Conservation (phyloP, 257 asterid species). For the Pogostemon cablin region DNA sequence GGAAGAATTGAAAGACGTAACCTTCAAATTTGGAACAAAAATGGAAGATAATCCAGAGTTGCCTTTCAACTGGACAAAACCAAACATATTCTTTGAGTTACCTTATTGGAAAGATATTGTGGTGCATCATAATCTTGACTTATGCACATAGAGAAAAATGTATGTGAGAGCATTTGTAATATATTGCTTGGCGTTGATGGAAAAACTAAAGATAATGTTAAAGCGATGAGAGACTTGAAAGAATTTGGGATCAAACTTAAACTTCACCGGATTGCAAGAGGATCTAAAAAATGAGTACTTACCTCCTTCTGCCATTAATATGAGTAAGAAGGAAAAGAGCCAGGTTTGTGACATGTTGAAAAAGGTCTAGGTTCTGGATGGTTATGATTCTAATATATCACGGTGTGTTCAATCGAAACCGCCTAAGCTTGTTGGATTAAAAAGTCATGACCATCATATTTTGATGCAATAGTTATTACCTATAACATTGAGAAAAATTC, state of each 20-base stretch:
- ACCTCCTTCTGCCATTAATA: too few relatives aligned
- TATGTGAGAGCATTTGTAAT: slow-evolving; percentile 14
- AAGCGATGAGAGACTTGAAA: background rate
- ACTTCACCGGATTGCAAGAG: too few relatives aligned
- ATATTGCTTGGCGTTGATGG: background rate
- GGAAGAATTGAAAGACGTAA: background rate
- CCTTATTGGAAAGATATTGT: slow-evolving; percentile 24
- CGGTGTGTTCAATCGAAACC: too few relatives aligned
- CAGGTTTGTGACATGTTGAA: too few relatives aligned
- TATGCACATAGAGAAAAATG: slow-evolving; percentile 24
- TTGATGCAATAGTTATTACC: slow-evolving; percentile 24
- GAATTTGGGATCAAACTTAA: background rate
- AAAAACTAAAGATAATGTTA: slow-evolving; percentile 9
- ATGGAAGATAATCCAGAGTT: background rate
- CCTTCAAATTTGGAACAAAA: slow-evolving; percentile 1
- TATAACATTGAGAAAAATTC: background rate
- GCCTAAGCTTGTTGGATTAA: too few relatives aligned
- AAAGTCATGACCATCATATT: too few relatives aligned
- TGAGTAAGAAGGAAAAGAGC: too few relatives aligned
- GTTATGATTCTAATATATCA: too few relatives aligned
- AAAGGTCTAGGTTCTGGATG: too few relatives aligned
- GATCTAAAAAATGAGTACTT: too few relatives aligned
- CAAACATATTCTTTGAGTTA: background rate
- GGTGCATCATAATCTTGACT: slow-evolving; percentile 7
- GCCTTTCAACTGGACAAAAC: slow-evolving; percentile 12